A percentile compares a stretch with the other conserved stretches of the same genome.
Evolutionary conservation across 345 rosid genomes (phyloP).

Genomic region (Geranium rotundifolium): DNA sequence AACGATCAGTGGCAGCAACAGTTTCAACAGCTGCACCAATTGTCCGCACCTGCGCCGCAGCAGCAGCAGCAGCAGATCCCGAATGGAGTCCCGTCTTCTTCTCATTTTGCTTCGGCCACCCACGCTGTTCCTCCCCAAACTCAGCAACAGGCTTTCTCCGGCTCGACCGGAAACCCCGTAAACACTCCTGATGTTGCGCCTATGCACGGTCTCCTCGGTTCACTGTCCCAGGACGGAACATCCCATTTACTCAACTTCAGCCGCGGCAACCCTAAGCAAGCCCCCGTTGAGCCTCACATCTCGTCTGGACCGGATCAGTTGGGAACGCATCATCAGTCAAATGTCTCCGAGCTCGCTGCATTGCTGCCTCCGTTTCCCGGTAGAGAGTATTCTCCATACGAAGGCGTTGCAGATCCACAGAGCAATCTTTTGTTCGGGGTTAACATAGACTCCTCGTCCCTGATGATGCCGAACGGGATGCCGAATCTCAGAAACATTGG

Average conservation of each 20-base stretch:
- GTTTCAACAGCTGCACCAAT: conserved; percentile 13
- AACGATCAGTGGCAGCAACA: conserved; percentile 25
- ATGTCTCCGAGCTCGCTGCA: conserved; percentile 23
- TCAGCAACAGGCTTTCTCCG: conserved; percentile 27
- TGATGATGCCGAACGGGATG: conserved; percentile 32
- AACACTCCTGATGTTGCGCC: conserved; percentile 20
- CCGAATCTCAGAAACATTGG: conserved; percentile 26
- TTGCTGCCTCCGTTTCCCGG: conserved; percentile 37
- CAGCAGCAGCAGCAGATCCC: conserved; percentile 20
- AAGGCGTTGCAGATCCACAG: conserved; percentile 28
- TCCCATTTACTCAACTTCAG: conserved; percentile 21
- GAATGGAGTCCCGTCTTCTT: conserved; percentile 17
- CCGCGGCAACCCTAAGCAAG: conserved; percentile 20
- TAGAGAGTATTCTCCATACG: conserved; percentile 27
- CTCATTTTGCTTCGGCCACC: conserved; percentile 17
- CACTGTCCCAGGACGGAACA: conserved; percentile 21
- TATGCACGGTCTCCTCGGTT: conserved; percentile 23
- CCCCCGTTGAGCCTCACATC: conserved; percentile 15
- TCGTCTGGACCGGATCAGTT: conserved; percentile 28
- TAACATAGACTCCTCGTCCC: conserved; percentile 31
- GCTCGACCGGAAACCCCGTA: conserved; percentile 14
- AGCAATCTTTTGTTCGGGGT: conserved; percentile 35
- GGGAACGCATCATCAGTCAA: conserved; percentile 16
- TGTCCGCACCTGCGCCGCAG: neutral
- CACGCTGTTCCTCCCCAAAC: conserved; percentile 20